phyloP scores from a whole-genome alignment of 139 green algal genomes.

The Ostreobium quekettii region DNA sequence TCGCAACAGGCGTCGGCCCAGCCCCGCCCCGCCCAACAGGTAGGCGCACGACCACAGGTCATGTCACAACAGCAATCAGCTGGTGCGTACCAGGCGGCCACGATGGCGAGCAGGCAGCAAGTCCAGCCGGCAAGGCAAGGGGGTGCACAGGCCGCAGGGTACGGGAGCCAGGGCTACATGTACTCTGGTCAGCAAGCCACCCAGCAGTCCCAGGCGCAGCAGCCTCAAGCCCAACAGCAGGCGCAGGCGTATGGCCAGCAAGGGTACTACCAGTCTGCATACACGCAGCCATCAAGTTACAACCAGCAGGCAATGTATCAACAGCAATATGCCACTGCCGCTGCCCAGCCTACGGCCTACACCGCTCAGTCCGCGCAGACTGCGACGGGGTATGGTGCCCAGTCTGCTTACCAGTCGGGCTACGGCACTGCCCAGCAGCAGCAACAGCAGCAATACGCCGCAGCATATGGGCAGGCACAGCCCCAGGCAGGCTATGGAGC shows the following conservation, averaged over 20 bases:
- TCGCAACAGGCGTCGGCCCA: neutral
- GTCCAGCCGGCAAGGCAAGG: neutral
- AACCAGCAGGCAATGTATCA: neutral
- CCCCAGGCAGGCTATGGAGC: neutral
- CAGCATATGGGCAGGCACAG: neutral
- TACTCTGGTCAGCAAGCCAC: neutral
- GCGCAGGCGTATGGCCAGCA: neutral
- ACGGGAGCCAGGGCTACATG: neutral
- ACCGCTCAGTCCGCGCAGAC: neutral
- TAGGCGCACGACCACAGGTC: neutral
- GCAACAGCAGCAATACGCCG: neutral
- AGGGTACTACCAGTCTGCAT: too few species aligned
- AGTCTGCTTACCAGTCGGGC: neutral
- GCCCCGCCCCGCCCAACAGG: neutral
- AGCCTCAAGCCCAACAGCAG: neutral
- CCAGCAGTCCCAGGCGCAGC: neutral
- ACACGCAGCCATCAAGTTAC: too few species aligned
- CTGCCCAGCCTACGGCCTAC: neutral
- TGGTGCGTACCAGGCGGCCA: neutral
- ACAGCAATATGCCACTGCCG: neutral
- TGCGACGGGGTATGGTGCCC: neutral
- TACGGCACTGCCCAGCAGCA: neutral
- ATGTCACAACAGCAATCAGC: too few species aligned
- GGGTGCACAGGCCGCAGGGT: neutral
- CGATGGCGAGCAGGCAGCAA: neutral